These are phyloP conservation scores for Diaporthe citriasiana DNA, from an alignment of 2,329 filamentous ascomycete genomes.

Conservation along the genomic window DNA sequence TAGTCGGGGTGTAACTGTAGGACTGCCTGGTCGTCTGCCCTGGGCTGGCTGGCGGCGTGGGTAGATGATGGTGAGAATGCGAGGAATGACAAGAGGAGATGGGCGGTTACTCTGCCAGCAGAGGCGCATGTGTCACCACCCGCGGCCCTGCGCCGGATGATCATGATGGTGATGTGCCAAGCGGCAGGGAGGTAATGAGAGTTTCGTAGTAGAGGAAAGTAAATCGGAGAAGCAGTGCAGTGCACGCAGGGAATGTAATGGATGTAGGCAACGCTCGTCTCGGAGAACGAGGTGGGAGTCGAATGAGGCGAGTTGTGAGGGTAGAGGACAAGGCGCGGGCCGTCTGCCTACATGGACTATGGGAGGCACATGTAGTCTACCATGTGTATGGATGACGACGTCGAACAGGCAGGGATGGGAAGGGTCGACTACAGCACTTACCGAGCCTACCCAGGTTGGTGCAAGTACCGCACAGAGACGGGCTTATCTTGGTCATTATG, in stretches of 20 bases:
- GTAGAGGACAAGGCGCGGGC: background rate
- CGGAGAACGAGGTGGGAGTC: background rate
- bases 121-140: conserved; percentile 62
- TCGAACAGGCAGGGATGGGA: conserved; percentile 21
- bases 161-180: conserved; percentile 46
- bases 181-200: background rate
- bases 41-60: conserved; percentile 48
- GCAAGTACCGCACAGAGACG: conserved; percentile 6
- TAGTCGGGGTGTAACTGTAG: conserved; percentile 59
- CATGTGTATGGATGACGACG: conserved; percentile 30
- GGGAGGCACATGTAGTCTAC: conserved; percentile 25
- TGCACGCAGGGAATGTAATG: background rate
- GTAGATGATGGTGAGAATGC: conserved; percentile 65
- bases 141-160: conserved; percentile 46
- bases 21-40: conserved; percentile 57
- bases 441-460: background rate
- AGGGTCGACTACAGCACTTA: background rate
- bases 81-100: conserved; percentile 76
- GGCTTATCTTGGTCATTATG: conserved; percentile 28
- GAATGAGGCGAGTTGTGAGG: conserved; percentile 4
- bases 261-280: background rate
- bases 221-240: background rate
- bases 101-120: conserved; percentile 73
- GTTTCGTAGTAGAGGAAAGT: background rate
- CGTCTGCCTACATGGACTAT: conserved; percentile 4